Percentiles rank a stretch among this genome's conserved stretches.
Evolutionary conservation across 1,139 yeast species (phyloP).

Genomic region (Groenewaldozyma auringiensis): DNA sequence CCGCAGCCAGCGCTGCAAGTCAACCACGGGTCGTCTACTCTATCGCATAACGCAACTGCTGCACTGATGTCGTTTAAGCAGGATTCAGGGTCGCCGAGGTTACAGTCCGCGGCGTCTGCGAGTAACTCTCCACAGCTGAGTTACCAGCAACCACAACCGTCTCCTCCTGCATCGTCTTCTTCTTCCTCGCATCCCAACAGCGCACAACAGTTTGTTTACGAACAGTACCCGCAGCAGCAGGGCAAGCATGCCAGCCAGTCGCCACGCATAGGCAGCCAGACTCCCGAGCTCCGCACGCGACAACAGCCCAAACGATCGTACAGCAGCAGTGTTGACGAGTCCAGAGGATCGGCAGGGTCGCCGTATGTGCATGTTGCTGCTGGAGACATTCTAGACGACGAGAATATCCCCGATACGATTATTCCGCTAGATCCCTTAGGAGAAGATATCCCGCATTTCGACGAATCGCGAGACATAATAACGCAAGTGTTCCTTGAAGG

Average conservation of each 20-base stretch:
- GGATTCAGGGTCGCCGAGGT: constrained; percentile 2
- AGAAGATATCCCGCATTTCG: constrained; percentile 34
- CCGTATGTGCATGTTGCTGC: constrained; percentile 6
- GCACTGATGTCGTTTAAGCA: constrained; percentile 8
- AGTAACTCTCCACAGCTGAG: neutral
- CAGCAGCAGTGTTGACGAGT: neutral
- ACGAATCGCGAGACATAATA: constrained; percentile 48
- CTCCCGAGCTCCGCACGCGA: neutral
- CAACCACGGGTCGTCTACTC: neutral
- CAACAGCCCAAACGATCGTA: neutral
- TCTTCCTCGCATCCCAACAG: neutral
- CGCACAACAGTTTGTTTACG: too few species aligned
- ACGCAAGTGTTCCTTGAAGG: constrained; percentile 37
- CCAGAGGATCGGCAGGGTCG: constrained; percentile 1
- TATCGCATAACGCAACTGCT: constrained; percentile 6
- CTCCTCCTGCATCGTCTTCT: neutral
- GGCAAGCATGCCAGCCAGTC: neutral
- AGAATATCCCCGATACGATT: constrained; percentile 18
- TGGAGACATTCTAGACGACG: constrained; percentile 17
- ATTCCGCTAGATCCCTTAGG: constrained; percentile 46
- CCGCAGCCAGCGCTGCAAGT: constrained; percentile 9
- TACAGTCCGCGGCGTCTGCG: neutral
- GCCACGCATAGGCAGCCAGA: neutral
- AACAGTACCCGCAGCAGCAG: neutral
- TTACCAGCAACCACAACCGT: neutral